Percentiles rank a stretch among this genome's conserved stretches.
These are phyloP conservation scores for Sclerotinia minor DNA, from an alignment of 2,329 filamentous ascomycete species.

Conservation along the genomic window DNA sequence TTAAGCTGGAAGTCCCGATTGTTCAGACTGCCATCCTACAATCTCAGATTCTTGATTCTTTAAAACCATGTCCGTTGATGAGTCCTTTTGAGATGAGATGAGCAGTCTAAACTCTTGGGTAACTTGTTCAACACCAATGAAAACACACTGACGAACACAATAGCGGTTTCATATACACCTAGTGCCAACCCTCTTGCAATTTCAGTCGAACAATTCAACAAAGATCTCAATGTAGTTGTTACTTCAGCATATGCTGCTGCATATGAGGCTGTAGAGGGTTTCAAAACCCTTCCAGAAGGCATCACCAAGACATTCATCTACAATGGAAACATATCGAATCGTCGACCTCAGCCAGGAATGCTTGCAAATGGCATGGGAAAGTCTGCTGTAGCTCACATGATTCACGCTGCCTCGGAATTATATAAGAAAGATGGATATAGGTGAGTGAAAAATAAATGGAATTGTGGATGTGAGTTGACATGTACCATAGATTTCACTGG, in stretches of 20 bases:
- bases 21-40: background rate
- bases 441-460: constrained; percentile 33
- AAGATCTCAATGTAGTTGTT: constrained; percentile 44
- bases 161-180: background rate
- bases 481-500: constrained; percentile 49
- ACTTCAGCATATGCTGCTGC: constrained; percentile 45
- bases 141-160: background rate
- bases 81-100: no score
- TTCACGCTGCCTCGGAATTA: constrained; percentile 41
- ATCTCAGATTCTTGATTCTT: background rate
- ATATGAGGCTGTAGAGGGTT: constrained; percentile 43
- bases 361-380: constrained; percentile 46
- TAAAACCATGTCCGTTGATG: background rate
- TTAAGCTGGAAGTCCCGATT: background rate
- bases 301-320: constrained; percentile 48
- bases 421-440: constrained; percentile 44
- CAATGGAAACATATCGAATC: constrained; percentile 48
- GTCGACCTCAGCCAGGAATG: constrained; percentile 37
- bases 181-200: constrained; percentile 34
- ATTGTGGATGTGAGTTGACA: constrained; percentile 3
- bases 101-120: background rate
- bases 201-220: constrained; percentile 39
- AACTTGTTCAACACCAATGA: background rate
- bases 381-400: constrained; percentile 41
- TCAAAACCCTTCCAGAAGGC: constrained; percentile 35